Conservation (phyloP, 352 stramenopile genomes). For the Pythium guiyangense region DNA sequence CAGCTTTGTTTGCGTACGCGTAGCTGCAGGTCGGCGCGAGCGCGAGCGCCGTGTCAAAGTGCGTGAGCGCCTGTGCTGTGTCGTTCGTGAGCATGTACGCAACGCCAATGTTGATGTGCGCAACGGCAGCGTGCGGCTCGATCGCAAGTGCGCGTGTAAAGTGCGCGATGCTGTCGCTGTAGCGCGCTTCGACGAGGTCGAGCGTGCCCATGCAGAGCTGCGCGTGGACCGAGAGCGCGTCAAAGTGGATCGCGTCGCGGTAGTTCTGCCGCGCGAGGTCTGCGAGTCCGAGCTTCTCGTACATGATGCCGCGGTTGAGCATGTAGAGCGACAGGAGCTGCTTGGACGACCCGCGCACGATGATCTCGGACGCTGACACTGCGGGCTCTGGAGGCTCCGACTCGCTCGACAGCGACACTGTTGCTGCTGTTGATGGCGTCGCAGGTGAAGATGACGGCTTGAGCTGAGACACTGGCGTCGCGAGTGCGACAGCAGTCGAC, state of each 20-base stretch:
- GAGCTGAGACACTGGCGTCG: no score
- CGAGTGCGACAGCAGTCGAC: no score
- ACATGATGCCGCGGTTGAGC: constrained; percentile 62
- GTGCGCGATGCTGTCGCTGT: constrained; percentile 23
- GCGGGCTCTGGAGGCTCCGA: not conserved
- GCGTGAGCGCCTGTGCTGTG: constrained; percentile 21
- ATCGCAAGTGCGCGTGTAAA: constrained; percentile 48
- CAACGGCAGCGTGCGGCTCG: constrained; percentile 43
- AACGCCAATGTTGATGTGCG: constrained; percentile 57
- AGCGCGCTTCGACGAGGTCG: constrained; percentile 32
- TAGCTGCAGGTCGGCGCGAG: constrained; percentile 60
- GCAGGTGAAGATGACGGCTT: no score
- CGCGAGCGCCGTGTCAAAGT: constrained; percentile 50
- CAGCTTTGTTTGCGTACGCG: constrained; percentile 61
- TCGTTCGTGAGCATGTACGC: constrained; percentile 35
- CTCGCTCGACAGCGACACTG: not conserved
- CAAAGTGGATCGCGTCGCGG: constrained; percentile 58
- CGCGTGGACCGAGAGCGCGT: constrained; percentile 46
- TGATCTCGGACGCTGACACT: constrained; percentile 9
- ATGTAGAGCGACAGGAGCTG: constrained; percentile 68
- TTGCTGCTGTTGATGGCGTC: no score
- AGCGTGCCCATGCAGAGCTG: constrained; percentile 66
- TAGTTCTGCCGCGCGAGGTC: constrained; percentile 52
- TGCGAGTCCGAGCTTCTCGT: constrained; percentile 46
- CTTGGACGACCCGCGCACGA: constrained; percentile 49